Percentiles rank a stretch among this genome's conserved stretches.
Conservation (phyloP, 2,329 filamentous ascomycete genomes). For the Neonectria sp. region DNA sequence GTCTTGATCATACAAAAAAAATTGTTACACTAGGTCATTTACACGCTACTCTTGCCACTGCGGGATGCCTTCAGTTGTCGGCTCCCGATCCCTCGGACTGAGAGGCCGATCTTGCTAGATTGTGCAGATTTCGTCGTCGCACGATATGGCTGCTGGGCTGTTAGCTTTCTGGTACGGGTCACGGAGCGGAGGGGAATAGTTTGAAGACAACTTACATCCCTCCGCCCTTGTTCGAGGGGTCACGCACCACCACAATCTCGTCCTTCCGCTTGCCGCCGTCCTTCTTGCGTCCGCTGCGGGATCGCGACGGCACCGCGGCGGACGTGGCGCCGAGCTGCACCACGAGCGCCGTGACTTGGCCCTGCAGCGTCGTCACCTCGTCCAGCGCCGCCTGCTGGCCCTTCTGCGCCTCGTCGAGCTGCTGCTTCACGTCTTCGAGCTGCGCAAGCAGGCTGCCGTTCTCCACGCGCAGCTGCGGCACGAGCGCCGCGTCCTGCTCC, state of each 20-base stretch:
- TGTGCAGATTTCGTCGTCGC: conserved; percentile 28
- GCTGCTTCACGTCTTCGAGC: conserved; percentile 30
- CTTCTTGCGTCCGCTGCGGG: conserved; percentile 42
- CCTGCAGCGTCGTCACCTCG: conserved; percentile 39
- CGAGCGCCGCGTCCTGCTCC: conserved; percentile 39
- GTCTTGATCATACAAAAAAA: conserved; percentile 20
- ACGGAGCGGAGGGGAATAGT: neutral
- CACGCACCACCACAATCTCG: conserved; percentile 46
- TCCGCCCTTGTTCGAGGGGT: conserved; percentile 40
- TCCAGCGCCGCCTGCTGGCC: conserved; percentile 40
- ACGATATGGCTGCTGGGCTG: conserved; percentile 31
- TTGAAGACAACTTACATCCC: conserved; percentile 42
- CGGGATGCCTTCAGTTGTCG: neutral
- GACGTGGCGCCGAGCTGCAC: conserved; percentile 36
- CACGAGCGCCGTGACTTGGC: conserved; percentile 40
- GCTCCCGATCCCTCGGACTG: conserved; percentile 30
- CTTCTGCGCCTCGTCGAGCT: conserved; percentile 42
- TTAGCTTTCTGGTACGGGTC: conserved; percentile 13
- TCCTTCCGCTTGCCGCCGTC: conserved; percentile 44
- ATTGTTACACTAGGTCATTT: conserved; percentile 26
- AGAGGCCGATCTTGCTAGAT: conserved; percentile 27
- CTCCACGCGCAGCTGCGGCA: conserved; percentile 41
- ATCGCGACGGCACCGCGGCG: conserved; percentile 23
- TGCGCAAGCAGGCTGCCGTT: conserved; percentile 45
- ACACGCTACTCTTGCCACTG: conserved; percentile 5